Conservation (phyloP, 495 filamentous ascomycete species). For the Aspergillus incahuasiensis region DNA sequence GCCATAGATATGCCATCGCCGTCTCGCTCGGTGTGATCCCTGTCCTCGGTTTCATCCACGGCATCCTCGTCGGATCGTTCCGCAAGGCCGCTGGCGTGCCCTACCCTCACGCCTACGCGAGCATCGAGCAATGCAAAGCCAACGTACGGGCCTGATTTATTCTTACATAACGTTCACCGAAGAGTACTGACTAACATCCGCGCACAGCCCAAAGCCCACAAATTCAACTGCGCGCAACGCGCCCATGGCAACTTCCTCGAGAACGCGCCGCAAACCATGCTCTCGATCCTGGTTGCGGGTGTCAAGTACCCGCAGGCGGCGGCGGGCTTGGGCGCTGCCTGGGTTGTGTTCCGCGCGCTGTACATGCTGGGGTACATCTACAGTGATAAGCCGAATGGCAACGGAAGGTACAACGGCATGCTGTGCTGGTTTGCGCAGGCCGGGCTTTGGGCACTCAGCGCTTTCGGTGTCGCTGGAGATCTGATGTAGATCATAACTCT, state of each 20-base stretch:
- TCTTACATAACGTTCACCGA: neutral
- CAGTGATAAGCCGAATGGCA: constrained; percentile 41
- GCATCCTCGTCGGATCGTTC: constrained; percentile 31
- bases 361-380: constrained; percentile 61
- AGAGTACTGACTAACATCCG: neutral
- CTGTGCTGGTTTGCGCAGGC: constrained; percentile 40
- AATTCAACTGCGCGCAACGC: constrained; percentile 67
- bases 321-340: constrained; percentile 47
- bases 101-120: constrained; percentile 64
- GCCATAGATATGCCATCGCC: constrained; percentile 52
- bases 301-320: constrained; percentile 54
- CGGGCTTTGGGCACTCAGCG: constrained; percentile 42
- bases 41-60: constrained; percentile 58
- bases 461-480: constrained; percentile 37
- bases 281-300: constrained; percentile 54
- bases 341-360: constrained; percentile 50
- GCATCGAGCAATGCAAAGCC: constrained; percentile 47
- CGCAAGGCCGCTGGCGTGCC: constrained; percentile 54
- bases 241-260: constrained; percentile 70
- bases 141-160: constrained; percentile 33
- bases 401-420: constrained; percentile 39
- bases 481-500: constrained; percentile 18
- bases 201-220: constrained; percentile 35
- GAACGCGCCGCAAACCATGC: constrained; percentile 54
- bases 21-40: constrained; percentile 50